phyloP scores from a whole-genome alignment of 2,329 filamentous ascomycete species.

The Talaromyces rugulosus region DNA sequence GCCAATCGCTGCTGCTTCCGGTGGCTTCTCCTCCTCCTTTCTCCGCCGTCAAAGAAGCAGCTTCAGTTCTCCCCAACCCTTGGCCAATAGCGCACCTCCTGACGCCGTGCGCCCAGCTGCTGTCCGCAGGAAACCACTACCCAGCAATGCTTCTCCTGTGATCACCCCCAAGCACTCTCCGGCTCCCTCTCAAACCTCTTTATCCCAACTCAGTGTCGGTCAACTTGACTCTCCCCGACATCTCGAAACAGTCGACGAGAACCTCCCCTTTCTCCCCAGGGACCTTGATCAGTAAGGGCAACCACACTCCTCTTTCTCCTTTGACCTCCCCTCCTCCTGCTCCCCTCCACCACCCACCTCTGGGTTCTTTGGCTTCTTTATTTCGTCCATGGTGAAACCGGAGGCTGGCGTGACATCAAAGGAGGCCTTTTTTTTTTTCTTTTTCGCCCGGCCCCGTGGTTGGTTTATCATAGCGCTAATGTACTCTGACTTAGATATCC shows the following conservation, averaged over 20 bases:
- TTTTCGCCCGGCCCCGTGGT: background rate
- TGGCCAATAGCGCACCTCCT: slow-evolving; percentile 4
- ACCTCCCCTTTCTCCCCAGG: slow-evolving; percentile 13
- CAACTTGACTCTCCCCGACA: slow-evolving; percentile 8
- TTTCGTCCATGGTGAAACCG: background rate
- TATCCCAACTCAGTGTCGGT: background rate
- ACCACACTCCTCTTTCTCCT: background rate
- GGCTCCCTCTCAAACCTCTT: background rate
- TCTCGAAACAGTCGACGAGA: slow-evolving; percentile 13
- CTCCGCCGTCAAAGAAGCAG: slow-evolving; percentile 15
- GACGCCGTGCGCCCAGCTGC: slow-evolving; percentile 30
- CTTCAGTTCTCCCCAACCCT: slow-evolving; percentile 7
- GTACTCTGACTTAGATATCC: slow-evolving; percentile 31
- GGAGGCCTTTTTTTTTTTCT: background rate
- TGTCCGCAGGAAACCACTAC: slow-evolving; percentile 53
- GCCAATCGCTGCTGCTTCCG: slow-evolving; percentile 16
- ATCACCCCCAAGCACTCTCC: slow-evolving; percentile 22
- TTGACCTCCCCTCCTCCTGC: background rate
- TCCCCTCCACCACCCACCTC: background rate
- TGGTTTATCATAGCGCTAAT: slow-evolving; percentile 6
- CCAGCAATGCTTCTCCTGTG: slow-evolving; percentile 46
- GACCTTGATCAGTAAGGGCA: slow-evolving; percentile 15
- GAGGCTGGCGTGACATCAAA: background rate
- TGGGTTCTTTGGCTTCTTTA: background rate
- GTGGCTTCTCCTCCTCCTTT: slow-evolving; percentile 15